Evolutionary conservation across 768 basidiomycete genomes (phyloP).

Genomic region (Rhizopogon sp.): DNA sequence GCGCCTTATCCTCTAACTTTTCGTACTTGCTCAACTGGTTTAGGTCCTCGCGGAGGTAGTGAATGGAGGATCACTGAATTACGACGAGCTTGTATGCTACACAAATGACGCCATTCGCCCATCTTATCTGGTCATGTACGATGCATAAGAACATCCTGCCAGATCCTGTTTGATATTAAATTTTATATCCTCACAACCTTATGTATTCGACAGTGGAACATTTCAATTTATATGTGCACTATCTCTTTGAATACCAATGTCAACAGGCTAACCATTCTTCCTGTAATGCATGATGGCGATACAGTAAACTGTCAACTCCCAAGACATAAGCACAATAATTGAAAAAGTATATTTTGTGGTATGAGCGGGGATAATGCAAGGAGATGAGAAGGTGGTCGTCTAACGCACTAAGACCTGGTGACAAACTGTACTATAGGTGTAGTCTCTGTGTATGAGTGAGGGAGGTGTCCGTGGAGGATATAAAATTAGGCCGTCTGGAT

Average conservation of each 20-base stretch:
- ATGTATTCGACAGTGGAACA: neutral
- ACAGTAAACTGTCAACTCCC: neutral
- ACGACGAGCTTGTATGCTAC: slow-evolving; percentile 70
- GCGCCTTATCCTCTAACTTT: slow-evolving; percentile 15
- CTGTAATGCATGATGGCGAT: neutral
- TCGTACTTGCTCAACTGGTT: neutral
- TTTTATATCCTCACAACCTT: neutral
- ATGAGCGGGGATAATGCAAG: slow-evolving; percentile 26
- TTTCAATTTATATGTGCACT: neutral
- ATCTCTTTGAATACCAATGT: neutral
- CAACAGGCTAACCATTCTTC: neutral
- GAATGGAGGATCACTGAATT: slow-evolving; percentile 59
- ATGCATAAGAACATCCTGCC: slow-evolving; percentile 24
- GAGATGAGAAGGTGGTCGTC: slow-evolving; percentile 23
- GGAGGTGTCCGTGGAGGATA: slow-evolving; percentile 11
- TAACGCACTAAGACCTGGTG: slow-evolving; percentile 30
- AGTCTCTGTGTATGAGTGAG: slow-evolving; percentile 11
- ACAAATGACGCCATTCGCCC: slow-evolving; percentile 67
- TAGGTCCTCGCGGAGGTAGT: slow-evolving; percentile 58
- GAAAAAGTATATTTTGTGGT: slow-evolving; percentile 11
- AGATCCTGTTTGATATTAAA: slow-evolving; percentile 3
- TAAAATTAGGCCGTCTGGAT: slow-evolving; percentile 23
- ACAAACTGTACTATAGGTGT: slow-evolving; percentile 19
- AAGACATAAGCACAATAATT: neutral
- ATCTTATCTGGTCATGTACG: slow-evolving; percentile 68